A percentile compares a stretch with the other conserved stretches of the same genome.
phyloP scores from a whole-genome alignment of 108 stramenopile species.

The Stephanodiscus minutulus region DNA sequence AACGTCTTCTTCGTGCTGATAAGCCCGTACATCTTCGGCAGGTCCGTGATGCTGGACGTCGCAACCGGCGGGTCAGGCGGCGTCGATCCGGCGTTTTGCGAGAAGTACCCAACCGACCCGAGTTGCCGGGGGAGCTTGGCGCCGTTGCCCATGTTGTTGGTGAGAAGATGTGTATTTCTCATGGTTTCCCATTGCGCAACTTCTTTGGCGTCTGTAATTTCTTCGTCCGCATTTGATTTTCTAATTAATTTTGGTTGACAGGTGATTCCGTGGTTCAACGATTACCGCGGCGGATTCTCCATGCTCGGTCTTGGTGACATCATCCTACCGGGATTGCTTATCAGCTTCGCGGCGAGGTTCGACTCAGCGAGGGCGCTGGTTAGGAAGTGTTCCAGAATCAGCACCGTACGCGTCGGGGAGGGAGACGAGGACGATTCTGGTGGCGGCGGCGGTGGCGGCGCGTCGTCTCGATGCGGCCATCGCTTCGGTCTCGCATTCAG shows the following conservation, averaged over 20 bases:
- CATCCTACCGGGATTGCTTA: constrained; percentile 74
- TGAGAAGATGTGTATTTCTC: background rate
- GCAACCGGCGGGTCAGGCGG: constrained; percentile 72
- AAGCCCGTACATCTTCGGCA: constrained; percentile 72
- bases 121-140: constrained; percentile 73
- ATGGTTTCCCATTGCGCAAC: background rate
- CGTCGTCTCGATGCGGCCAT: constrained; percentile 16
- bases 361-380: constrained; percentile 59
- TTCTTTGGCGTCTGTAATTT: background rate
- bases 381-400: constrained; percentile 26
- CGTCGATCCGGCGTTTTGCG: constrained; percentile 74
- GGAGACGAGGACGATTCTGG: constrained; percentile 23
- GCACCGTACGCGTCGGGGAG: background rate
- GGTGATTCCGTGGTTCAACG: constrained; percentile 54
- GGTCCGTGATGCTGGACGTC: constrained; percentile 89
- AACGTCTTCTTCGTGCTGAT: constrained; percentile 95
- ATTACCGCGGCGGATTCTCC: constrained; percentile 81
- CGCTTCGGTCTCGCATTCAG: constrained; percentile 15
- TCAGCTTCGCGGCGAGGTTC: constrained; percentile 68
- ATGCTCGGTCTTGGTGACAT: constrained; percentile 95
- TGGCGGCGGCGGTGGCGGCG: background rate
- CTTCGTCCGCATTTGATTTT: background rate
- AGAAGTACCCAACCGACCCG: constrained; percentile 84
- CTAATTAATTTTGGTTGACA: background rate
- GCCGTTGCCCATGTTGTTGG: constrained; percentile 88